Evolutionary conservation across 177 flowering plant species (phyloP).

Genomic region (Vitis hybrid): DNA sequence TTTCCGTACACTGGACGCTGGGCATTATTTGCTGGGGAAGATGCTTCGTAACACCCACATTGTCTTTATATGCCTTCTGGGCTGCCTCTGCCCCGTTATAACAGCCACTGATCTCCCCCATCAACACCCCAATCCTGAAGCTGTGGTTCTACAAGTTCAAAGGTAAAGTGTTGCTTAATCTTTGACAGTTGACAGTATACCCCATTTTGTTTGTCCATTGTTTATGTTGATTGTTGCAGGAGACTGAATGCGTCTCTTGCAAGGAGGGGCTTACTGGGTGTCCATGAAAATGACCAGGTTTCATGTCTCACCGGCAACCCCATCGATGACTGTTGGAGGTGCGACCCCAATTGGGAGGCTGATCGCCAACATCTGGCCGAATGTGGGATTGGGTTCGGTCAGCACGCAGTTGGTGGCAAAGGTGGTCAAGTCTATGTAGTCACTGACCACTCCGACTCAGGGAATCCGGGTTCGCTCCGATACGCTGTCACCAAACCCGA

Average conservation of each 20-base stretch:
- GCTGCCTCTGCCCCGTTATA: constrained; percentile 13
- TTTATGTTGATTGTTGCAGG: constrained; percentile 21
- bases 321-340: constrained; percentile 86
- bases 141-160: constrained; percentile 50
- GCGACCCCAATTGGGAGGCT: constrained; percentile 63
- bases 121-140: constrained; percentile 67
- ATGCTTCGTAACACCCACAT: constrained; percentile 37
- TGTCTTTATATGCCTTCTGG: constrained; percentile 25
- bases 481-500: constrained; percentile 76
- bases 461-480: constrained; percentile 75
- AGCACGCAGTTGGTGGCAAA: constrained; percentile 63
- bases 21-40: constrained; percentile 2
- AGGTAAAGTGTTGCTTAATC: constrained; percentile 20
- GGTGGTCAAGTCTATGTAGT: constrained; percentile 75
- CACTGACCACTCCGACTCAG: constrained; percentile 78
- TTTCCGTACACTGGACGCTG: too few relatives aligned
- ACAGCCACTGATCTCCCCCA: constrained; percentile 40
- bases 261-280: constrained; percentile 25
- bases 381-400: constrained; percentile 76
- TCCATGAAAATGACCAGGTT: constrained; percentile 13
- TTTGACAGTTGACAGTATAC: too few relatives aligned
- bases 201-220: too few relatives aligned
- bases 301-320: constrained; percentile 75
- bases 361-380: constrained; percentile 78
- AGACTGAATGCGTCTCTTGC: constrained; percentile 48